phyloP scores from a whole-genome alignment of 305 asterid genomes.

The Plantago coronopus region DNA sequence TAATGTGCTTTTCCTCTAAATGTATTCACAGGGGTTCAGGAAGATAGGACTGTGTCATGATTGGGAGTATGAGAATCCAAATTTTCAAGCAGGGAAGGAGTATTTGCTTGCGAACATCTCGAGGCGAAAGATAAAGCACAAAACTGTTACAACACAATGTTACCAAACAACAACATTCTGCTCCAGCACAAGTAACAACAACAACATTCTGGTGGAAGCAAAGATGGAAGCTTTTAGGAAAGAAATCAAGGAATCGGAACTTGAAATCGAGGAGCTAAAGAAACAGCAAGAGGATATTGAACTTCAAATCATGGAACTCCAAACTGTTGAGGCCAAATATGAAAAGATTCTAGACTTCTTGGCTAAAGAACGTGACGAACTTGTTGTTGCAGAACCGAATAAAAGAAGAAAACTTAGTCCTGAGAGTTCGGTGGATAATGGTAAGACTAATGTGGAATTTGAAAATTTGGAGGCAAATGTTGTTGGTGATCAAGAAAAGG shows the following conservation, averaged over 20 bases:
- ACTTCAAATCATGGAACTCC: conserved; percentile 10
- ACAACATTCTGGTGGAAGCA: conserved; percentile 8
- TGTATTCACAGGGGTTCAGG: conserved; percentile 44
- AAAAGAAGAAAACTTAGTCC: too few species aligned
- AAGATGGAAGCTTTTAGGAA: conserved; percentile 23
- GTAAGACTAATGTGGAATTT: background rate
- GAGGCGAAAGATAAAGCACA: conserved; percentile 24
- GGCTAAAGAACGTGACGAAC: conserved; percentile 22
- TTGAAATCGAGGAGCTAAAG: conserved; percentile 35
- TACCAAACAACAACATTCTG: background rate
- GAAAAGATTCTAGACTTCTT: conserved; percentile 18
- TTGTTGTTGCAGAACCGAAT: background rate
- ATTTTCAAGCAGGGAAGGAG: conserved; percentile 46
- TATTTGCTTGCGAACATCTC: conserved; percentile 43
- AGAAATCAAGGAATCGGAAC: conserved; percentile 15
- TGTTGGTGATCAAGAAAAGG: background rate
- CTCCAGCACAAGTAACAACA: background rate
- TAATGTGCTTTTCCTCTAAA: background rate
- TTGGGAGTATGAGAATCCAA: conserved; percentile 46
- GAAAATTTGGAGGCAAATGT: background rate
- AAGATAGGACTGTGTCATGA: conserved; percentile 46
- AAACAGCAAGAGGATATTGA: conserved; percentile 27
- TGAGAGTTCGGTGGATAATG: background rate
- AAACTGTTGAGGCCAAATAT: conserved; percentile 11
- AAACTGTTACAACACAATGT: background rate